Percentiles rank a stretch among this genome's conserved stretches.
These are phyloP conservation scores for Tetracladium setigerum DNA, from an alignment of 495 filamentous ascomycete species.

Conservation along the genomic window DNA sequence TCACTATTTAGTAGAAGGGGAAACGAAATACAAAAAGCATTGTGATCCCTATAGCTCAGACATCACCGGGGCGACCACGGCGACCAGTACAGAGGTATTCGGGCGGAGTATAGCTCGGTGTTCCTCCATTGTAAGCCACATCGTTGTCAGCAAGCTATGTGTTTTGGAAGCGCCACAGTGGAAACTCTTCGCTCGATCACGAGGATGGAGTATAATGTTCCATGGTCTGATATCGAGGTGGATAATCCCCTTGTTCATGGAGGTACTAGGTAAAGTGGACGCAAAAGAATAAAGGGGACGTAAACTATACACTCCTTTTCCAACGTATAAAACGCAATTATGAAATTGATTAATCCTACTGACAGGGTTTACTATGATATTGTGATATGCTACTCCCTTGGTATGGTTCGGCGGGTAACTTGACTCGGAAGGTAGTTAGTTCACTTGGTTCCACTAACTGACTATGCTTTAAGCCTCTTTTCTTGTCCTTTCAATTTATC, in stretches of 20 bases:
- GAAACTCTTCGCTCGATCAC: slow-evolving; percentile 5
- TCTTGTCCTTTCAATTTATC: too few relatives aligned
- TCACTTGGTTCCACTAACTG: too few relatives aligned
- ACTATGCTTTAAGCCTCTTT: too few relatives aligned
- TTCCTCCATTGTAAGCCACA: slow-evolving; percentile 5
- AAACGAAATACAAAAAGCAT: slow-evolving; percentile 6
- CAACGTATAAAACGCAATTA: too few relatives aligned
- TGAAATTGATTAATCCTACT: too few relatives aligned
- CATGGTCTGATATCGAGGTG: slow-evolving; percentile 8
- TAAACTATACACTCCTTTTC: too few relatives aligned
- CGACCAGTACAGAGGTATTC: slow-evolving; percentile 8
- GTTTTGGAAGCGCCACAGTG: slow-evolving; percentile 8
- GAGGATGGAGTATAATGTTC: slow-evolving; percentile 7
- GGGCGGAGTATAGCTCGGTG: slow-evolving; percentile 9
- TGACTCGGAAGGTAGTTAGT: too few relatives aligned
- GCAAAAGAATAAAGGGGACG: too few relatives aligned
- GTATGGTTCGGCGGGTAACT: too few relatives aligned
- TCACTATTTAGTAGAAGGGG: not conserved
- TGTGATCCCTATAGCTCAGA: slow-evolving; percentile 7
- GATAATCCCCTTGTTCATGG: slow-evolving; percentile 1
- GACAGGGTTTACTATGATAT: too few relatives aligned
- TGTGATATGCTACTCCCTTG: too few relatives aligned
- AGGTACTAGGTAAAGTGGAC: too few relatives aligned
- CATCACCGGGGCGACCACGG: slow-evolving; percentile 2
- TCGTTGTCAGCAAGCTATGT: not conserved